A percentile compares a stretch with the other conserved stretches of the same genome.
Evolutionary conservation across 495 filamentous ascomycete species (phyloP).

Genomic region (Podospora pseudoanserina): DNA sequence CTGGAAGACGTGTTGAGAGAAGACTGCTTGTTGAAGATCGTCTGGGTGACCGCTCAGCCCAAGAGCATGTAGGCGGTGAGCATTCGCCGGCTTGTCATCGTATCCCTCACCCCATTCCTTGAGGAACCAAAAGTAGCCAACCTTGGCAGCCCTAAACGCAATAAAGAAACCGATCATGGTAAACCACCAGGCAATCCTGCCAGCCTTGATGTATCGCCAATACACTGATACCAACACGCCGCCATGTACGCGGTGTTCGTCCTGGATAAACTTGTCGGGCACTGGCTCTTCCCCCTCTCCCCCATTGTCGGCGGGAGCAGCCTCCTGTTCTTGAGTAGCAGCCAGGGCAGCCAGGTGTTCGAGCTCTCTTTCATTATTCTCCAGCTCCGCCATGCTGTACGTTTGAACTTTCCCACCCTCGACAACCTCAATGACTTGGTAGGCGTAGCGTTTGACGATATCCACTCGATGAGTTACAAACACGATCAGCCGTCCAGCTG

Average conservation of each 20-base stretch:
- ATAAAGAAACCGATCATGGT: conserved; percentile 55
- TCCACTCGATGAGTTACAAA: conserved; percentile 78
- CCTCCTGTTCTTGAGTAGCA: neutral
- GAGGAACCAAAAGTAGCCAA: conserved; percentile 73
- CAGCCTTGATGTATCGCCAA: conserved; percentile 78
- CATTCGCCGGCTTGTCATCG: conserved; percentile 21
- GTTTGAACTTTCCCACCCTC: conserved; percentile 51
- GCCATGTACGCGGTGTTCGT: conserved; percentile 71
- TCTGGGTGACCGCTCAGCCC: neutral
- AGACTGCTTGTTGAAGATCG: neutral
- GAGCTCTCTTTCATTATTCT: conserved; percentile 26
- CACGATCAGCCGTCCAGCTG: conserved; percentile 59
- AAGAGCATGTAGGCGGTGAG: neutral
- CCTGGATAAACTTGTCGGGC: conserved; percentile 76
- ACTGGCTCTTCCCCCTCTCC: conserved; percentile 40
- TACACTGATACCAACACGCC: conserved; percentile 72
- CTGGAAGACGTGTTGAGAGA: conserved; percentile 6
- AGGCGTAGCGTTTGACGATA: conserved; percentile 60
- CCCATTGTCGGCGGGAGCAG: conserved; percentile 10
- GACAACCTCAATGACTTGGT: conserved; percentile 63
- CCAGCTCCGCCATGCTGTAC: conserved; percentile 37
- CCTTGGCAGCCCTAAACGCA: conserved; percentile 55
- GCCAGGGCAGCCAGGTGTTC: conserved; percentile 20
- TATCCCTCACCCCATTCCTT: conserved; percentile 84
- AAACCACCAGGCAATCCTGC: conserved; percentile 67